phyloP scores from a whole-genome alignment of 768 basidiomycete genomes.

The Dendrothele bispora region DNA sequence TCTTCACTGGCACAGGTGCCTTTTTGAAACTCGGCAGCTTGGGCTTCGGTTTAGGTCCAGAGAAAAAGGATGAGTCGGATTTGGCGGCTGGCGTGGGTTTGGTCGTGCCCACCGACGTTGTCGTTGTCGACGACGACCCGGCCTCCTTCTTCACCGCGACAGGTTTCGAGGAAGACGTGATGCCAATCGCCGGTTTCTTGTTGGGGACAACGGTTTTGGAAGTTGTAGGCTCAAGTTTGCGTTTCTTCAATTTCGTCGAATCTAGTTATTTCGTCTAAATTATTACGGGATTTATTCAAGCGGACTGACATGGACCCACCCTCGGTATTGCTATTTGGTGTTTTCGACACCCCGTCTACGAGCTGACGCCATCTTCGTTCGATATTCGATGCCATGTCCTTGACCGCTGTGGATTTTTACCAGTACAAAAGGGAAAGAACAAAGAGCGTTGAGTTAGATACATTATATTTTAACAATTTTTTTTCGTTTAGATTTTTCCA shows the following conservation, averaged over 20 bases:
- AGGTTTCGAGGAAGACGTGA: conserved; percentile 39
- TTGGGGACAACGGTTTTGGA: conserved; percentile 53
- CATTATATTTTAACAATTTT: conserved; percentile 29
- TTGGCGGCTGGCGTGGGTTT: too few relatives aligned
- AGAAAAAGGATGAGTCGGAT: conserved; percentile 87
- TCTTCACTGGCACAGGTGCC: conserved; percentile 49
- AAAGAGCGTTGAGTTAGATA: conserved; percentile 65
- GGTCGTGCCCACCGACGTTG: conserved; percentile 54
- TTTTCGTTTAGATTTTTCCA: conserved; percentile 32
- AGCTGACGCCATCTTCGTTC: conserved; percentile 80
- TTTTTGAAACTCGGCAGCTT: conserved; percentile 89
- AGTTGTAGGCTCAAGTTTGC: conserved; percentile 59
- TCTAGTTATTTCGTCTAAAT: conserved; percentile 13
- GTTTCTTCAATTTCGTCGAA: conserved; percentile 60
- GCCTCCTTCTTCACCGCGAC: conserved; percentile 55
- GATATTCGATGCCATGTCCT: conserved; percentile 90
- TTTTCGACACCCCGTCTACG: conserved; percentile 42
- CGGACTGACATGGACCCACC: conserved; percentile 71
- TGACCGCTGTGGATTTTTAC: conserved; percentile 65
- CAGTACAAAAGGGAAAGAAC: conserved; percentile 34
- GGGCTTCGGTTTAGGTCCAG: conserved; percentile 80
- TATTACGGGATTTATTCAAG: conserved; percentile 20
- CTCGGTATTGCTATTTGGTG: conserved; percentile 56
- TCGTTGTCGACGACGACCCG: conserved; percentile 27
- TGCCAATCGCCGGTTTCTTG: conserved; percentile 67